phyloP scores from a whole-genome alignment of 2,329 filamentous ascomycete species.

The Diaporthe humulicola region DNA sequence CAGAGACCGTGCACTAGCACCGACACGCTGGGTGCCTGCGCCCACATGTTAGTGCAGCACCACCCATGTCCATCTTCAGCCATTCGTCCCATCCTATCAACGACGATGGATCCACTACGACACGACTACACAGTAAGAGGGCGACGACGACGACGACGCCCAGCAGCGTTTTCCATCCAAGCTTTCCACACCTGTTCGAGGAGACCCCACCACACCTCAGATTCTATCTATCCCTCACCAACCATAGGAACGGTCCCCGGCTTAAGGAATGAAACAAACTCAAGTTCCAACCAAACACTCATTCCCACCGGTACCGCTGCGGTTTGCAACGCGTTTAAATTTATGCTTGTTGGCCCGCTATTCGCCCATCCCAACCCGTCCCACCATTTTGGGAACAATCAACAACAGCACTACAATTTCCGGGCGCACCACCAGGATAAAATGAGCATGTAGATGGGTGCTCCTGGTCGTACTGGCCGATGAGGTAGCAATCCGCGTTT shows the following conservation, averaged over 20 bases:
- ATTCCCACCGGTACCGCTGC: neutral
- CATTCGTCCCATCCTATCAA: neutral
- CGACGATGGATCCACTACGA: neutral
- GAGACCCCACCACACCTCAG: conserved; percentile 2
- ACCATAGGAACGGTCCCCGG: neutral
- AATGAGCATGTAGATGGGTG: neutral
- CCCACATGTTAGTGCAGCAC: conserved; percentile 3
- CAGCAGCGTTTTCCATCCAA: conserved; percentile 1
- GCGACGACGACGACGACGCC: neutral
- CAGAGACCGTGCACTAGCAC: conserved; percentile 11
- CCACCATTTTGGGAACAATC: neutral
- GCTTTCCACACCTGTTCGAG: conserved; percentile 6
- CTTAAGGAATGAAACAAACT: neutral
- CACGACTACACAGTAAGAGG: neutral
- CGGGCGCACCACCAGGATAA: neutral
- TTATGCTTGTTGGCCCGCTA: conserved; percentile 7
- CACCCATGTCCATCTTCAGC: neutral
- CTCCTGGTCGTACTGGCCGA: conserved; percentile 1
- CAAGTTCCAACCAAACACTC: neutral
- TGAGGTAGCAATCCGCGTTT: conserved; percentile 25
- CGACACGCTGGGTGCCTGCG: neutral
- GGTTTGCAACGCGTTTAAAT: conserved; percentile 6
- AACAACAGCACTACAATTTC: neutral
- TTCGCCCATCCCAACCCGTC: neutral
- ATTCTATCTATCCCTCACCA: neutral